Conservation (phyloP, 345 rosid species). For the Gossypium rotundifolium region DNA sequence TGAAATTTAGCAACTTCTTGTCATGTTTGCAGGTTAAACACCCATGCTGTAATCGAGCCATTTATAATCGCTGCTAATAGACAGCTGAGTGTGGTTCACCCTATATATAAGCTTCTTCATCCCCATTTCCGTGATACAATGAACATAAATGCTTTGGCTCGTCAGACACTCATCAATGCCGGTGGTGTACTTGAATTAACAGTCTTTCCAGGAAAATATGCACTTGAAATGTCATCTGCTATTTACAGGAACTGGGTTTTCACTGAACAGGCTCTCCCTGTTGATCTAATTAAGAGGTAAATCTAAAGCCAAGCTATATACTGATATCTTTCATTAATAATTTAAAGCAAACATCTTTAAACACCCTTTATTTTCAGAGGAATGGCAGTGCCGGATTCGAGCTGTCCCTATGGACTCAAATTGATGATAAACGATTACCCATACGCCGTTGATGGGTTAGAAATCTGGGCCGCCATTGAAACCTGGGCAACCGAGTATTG, state of each 20-base stretch:
- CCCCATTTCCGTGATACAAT: conserved; percentile 62
- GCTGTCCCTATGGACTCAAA: conserved; percentile 40
- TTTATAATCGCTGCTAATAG: conserved; percentile 76
- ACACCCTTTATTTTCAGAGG: conserved; percentile 41
- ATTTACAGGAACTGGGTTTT: conserved; percentile 71
- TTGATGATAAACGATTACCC: conserved; percentile 86
- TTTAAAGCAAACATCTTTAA: not conserved
- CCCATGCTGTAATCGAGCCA: conserved; percentile 89
- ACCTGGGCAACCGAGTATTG: conserved; percentile 82
- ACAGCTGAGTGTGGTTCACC: conserved; percentile 76
- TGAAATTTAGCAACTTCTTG: too few relatives aligned
- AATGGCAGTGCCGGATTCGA: conserved; percentile 56
- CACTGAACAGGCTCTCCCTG: conserved; percentile 80
- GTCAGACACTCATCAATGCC: conserved; percentile 78
- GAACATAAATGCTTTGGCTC: conserved; percentile 81
- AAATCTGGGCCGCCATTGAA: conserved; percentile 84
- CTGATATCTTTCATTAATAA: too few relatives aligned
- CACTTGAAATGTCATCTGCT: conserved; percentile 74
- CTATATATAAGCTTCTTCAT: conserved; percentile 59
- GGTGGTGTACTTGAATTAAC: conserved; percentile 70
- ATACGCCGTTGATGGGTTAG: conserved; percentile 82
- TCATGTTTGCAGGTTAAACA: conserved; percentile 51
- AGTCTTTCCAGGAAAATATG: conserved; percentile 65
- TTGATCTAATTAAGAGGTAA: conserved; percentile 73
- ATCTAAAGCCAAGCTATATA: too few relatives aligned